phyloP scores from a whole-genome alignment of 2,329 filamentous ascomycete species.

The Colletotrichum scovillei region DNA sequence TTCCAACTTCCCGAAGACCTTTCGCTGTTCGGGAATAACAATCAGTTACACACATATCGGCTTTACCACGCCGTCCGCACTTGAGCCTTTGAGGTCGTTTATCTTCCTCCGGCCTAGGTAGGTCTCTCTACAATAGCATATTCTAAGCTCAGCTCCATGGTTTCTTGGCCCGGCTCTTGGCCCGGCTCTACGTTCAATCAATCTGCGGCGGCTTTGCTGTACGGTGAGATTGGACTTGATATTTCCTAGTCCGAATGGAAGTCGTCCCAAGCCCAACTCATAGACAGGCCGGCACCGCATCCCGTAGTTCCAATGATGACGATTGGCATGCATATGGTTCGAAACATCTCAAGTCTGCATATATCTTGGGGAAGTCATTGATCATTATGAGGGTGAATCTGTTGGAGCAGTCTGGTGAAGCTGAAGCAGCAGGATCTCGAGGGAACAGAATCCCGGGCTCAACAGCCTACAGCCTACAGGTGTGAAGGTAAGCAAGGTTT shows the following conservation, averaged over 20 bases:
- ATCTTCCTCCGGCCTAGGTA: background rate
- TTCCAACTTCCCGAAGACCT: background rate
- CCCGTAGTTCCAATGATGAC: background rate
- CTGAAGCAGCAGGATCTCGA: background rate
- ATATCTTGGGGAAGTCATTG: background rate
- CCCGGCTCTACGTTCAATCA: background rate
- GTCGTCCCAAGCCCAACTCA: background rate
- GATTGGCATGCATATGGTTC: background rate
- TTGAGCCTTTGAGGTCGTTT: no score
- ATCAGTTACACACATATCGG: background rate
- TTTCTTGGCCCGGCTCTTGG: background rate
- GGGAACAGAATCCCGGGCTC: background rate
- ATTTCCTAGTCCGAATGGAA: background rate
- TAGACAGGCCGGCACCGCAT: background rate
- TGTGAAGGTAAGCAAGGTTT: conserved; percentile 17
- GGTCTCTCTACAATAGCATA: background rate
- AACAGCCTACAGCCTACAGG: background rate
- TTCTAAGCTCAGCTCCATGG: background rate
- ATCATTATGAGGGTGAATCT: no score
- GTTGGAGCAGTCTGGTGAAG: background rate
- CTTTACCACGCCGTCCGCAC: background rate
- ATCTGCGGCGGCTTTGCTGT: background rate
- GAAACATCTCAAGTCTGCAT: background rate
- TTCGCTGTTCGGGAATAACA: background rate
- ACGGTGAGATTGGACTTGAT: background rate